These are phyloP conservation scores for Apiospora hydei DNA, from an alignment of 2,329 filamentous ascomycete genomes.

Conservation along the genomic window DNA sequence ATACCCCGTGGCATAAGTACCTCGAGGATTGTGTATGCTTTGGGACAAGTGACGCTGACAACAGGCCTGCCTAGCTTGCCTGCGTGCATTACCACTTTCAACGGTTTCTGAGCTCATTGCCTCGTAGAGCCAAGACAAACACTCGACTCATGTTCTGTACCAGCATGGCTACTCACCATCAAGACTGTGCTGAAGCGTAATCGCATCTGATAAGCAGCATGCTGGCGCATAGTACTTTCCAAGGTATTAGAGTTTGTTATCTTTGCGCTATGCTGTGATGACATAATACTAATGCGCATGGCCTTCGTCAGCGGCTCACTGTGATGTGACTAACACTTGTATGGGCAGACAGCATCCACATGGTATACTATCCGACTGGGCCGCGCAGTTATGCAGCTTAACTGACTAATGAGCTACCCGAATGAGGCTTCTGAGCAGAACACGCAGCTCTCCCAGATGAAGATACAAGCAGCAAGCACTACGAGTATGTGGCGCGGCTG, in stretches of 20 bases:
- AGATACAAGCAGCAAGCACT: not conserved
- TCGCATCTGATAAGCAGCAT: conserved; percentile 2
- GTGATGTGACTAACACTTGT: not conserved
- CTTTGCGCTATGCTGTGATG: not conserved
- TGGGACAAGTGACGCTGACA: not conserved
- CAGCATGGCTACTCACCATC: not conserved
- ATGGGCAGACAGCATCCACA: not conserved
- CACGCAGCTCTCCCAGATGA: not conserved
- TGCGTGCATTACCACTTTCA: not conserved
- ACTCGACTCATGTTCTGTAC: not conserved
- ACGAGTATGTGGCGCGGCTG: not conserved
- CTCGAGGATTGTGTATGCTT: conserved; percentile 8
- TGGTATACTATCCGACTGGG: not conserved
- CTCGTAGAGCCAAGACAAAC: conserved; percentile 8
- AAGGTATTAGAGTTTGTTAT: not conserved
- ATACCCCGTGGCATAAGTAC: not conserved
- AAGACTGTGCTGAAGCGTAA: not conserved
- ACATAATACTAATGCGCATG: not conserved
- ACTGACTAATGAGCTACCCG: not conserved
- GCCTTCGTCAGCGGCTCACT: not conserved
- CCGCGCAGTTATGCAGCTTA: not conserved
- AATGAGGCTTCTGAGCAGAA: not conserved
- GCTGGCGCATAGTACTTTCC: not conserved
- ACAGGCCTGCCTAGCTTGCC: not conserved
- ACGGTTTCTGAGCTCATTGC: conserved; percentile 6